Conservation (phyloP, 2,329 filamentous ascomycete genomes). For the Alternaria burnsii region DNA sequence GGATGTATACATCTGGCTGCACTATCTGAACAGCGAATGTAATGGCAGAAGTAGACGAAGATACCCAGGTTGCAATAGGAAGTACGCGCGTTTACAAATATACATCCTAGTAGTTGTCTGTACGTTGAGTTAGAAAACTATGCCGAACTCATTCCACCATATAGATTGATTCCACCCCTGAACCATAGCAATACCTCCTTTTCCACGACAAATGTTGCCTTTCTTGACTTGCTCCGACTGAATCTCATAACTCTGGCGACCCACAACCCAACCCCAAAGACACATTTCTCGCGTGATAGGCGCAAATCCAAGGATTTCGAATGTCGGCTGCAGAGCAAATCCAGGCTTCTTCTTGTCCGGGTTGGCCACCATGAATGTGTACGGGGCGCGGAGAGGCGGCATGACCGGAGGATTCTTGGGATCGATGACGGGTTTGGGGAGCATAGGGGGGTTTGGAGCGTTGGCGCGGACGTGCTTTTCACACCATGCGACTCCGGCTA, state of each 20-base stretch:
- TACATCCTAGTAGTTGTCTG: no score
- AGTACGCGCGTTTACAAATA: no score
- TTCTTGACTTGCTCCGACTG: neutral
- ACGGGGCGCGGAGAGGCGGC: neutral
- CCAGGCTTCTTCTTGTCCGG: neutral
- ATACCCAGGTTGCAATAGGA: no score
- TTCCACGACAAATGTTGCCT: neutral
- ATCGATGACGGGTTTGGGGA: neutral
- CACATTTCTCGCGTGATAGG: neutral
- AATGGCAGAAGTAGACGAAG: no score
- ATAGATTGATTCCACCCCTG: neutral
- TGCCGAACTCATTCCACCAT: neutral
- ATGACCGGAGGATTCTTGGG: neutral
- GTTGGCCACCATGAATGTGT: neutral
- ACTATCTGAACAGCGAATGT: no score
- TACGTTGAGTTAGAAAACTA: neutral
- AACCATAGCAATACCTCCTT: neutral
- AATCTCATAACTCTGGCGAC: neutral
- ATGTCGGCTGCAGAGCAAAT: neutral
- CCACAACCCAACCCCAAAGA: neutral
- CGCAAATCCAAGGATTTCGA: neutral
- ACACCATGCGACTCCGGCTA: neutral
- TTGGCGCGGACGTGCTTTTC: neutral
- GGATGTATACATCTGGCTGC: no score
- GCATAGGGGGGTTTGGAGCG: neutral